Base-by-base conservation (phyloP, 1,284 basidiomycete species). In the Blastosporella zonata region DNA sequence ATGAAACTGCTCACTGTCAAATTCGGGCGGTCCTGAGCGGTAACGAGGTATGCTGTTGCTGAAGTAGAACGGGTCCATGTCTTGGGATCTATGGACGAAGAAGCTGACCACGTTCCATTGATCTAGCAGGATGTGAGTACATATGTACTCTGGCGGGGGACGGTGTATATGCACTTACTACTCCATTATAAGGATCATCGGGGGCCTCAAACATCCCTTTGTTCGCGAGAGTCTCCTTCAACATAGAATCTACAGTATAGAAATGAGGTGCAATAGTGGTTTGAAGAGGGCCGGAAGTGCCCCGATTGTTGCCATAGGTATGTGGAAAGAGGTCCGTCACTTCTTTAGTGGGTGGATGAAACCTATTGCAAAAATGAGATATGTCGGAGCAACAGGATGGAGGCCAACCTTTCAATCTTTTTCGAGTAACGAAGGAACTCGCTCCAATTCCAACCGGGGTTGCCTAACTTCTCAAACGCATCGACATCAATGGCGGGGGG, bases 111-210 rank as follows among this genome's bases (percentile, higher is more conserved):
- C 2, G 51, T 36, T n/a, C 54, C 54, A 13, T 41, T 50, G 23
- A 51, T 50, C 53, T 57, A 17, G 7, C 6, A 21, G 27, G n/a
- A 33, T 10, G 20, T 34, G 4, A 43, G 23, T 38, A 23, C 2
- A 8, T 8, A n/a, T 8, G 20, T 17, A 13, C 29, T 20, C 34
- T n/a, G n/a, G n/a, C n/a, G n/a, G n/a, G n/a, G 15, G 4, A 15
- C 3, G 29, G 3, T 18, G 35, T 21, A 6, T 33, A 13, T 5
- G 2, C n/a, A 35, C 50, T 33, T 42, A 61, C 61, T 45, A 62
- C 52, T 28, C 60, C 63, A 6, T 59, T 57, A 46, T 64, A 62
- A 1, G 61, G 57, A 49, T 65, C 62, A 25, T 55, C 28, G 12
- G 62, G 47, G 9, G 43, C 38, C 33, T 56, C 55, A 10, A n/a